Conservation (phyloP, 495 filamentous ascomycete species). For the Massariosphaeria phaeospora region DNA sequence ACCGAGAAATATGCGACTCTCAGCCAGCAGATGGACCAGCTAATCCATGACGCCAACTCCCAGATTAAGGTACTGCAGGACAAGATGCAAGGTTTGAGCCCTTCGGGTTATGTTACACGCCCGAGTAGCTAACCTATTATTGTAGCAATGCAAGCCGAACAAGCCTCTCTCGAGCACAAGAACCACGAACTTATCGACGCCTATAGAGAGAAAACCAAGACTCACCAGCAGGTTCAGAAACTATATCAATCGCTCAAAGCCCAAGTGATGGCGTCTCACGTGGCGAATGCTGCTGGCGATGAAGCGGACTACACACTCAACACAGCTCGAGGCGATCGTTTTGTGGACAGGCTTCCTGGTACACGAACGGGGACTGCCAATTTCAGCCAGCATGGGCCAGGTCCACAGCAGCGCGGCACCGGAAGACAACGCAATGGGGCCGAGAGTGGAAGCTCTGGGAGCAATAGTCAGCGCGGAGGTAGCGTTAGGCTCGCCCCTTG, state of each 20-base stretch:
- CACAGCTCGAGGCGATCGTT: constrained; percentile 22
- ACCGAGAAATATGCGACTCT: constrained; percentile 69
- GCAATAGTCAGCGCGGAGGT: constrained; percentile 7
- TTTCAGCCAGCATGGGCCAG: constrained; percentile 12
- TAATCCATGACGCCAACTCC: constrained; percentile 75
- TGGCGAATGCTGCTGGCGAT: constrained; percentile 65
- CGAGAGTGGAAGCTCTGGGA: constrained; percentile 46
- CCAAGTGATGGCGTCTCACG: constrained; percentile 61
- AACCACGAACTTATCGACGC: constrained; percentile 68
- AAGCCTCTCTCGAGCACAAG: constrained; percentile 65
- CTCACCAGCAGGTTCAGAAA: constrained; percentile 72
- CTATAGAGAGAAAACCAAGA: constrained; percentile 67
- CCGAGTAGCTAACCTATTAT: neutral
- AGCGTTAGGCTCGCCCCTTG: constrained; percentile 9
- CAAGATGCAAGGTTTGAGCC: constrained; percentile 49
- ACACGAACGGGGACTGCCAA: constrained; percentile 11
- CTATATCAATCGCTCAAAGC: constrained; percentile 80
- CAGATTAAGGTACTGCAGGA: constrained; percentile 66
- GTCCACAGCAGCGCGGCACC: constrained; percentile 28
- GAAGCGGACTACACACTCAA: constrained; percentile 57
- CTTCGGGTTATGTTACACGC: constrained; percentile 10
- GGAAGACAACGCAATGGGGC: constrained; percentile 43
- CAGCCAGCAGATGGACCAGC: constrained; percentile 68
- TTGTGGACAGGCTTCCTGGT: constrained; percentile 31
- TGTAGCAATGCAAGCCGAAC: constrained; percentile 60